Evolutionary conservation across 495 filamentous ascomycete species (phyloP).

Genomic region (Aspergillus bridgeri): DNA sequence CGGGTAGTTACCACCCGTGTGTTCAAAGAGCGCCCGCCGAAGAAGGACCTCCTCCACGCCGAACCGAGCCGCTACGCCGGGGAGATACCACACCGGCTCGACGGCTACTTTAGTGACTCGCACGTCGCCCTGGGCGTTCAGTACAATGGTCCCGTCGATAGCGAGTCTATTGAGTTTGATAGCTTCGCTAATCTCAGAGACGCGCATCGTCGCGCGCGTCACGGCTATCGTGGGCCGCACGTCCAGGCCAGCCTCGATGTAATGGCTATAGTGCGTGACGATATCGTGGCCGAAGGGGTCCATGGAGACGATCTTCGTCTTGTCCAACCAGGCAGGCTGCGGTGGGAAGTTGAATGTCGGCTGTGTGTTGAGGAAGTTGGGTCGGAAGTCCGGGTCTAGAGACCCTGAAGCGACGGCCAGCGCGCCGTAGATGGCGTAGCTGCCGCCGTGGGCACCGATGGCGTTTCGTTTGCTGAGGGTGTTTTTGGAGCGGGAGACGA

Average conservation of each 20-base stretch:
- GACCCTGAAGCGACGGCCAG: conserved; percentile 83
- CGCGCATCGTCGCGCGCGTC: conserved; percentile 87
- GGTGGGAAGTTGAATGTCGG: conserved; percentile 77
- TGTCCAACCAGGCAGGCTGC: conserved; percentile 78
- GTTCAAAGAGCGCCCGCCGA: conserved; percentile 77
- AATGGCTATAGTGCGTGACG: conserved; percentile 16
- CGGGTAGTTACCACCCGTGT: conserved; percentile 81
- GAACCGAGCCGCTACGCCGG: conserved; percentile 17
- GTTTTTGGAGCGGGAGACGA: conserved; percentile 66
- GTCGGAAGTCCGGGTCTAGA: conserved; percentile 71
- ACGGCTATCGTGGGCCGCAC: conserved; percentile 86
- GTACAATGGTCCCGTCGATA: conserved; percentile 83
- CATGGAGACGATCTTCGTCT: conserved; percentile 90
- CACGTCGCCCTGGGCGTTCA: conserved; percentile 73
- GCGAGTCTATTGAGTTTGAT: conserved; percentile 67
- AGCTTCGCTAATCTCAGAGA: conserved; percentile 81
- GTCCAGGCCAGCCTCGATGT: conserved; percentile 63
- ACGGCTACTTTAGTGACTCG: conserved; percentile 89
- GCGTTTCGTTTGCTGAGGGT: conserved; percentile 79
- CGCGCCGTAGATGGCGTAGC: conserved; percentile 86
- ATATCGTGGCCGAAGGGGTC: conserved; percentile 78
- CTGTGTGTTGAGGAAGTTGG: conserved; percentile 87
- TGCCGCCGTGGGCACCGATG: conserved; percentile 79
- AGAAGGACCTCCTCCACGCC: conserved; percentile 67
- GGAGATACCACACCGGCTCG: conserved; percentile 79